These are phyloP conservation scores for Vanrija pseudolonga DNA, from an alignment of 1,284 basidiomycete genomes.

Conservation along the genomic window DNA sequence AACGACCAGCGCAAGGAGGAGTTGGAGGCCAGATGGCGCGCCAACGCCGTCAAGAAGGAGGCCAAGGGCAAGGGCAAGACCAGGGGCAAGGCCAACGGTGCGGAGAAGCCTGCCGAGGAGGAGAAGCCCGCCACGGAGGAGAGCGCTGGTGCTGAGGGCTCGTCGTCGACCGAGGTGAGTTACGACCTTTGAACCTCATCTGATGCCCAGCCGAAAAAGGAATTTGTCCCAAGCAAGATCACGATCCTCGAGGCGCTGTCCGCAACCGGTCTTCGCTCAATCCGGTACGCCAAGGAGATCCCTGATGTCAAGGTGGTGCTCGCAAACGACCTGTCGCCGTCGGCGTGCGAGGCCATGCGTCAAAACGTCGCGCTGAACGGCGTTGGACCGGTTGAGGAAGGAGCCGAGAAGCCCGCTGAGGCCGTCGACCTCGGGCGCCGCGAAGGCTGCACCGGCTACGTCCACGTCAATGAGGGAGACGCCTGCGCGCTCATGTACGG, in stretches of 20 bases:
- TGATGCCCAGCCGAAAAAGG: slow-evolving; percentile 1
- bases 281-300: slow-evolving; percentile 97
- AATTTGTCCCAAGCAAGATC: slow-evolving; percentile 63
- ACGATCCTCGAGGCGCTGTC: slow-evolving; percentile 91
- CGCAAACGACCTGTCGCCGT: slow-evolving; percentile 85
- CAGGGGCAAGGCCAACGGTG: slow-evolving; percentile 13
- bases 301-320: slow-evolving; percentile 86
- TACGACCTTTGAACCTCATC: background rate
- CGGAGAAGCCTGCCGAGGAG: slow-evolving; percentile 19
- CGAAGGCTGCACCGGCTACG: slow-evolving; percentile 55
- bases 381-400: slow-evolving; percentile 52
- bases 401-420: slow-evolving; percentile 10
- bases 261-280: slow-evolving; percentile 90
- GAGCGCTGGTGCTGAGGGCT: slow-evolving; percentile 27
- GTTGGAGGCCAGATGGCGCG: slow-evolving; percentile 55
- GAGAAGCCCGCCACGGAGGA: slow-evolving; percentile 33
- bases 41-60: slow-evolving; percentile 44
- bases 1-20: slow-evolving; percentile 55
- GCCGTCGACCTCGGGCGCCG: slow-evolving; percentile 34
- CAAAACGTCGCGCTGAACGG: slow-evolving; percentile 87
- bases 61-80: slow-evolving; percentile 23
- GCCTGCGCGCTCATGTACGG: slow-evolving; percentile 92
- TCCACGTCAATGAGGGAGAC: slow-evolving; percentile 82
- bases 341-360: slow-evolving; percentile 81
- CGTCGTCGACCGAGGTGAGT: slow-evolving; percentile 21